Evolutionary conservation across 1,139 yeast genomes (phyloP).

Genomic region (Petasospora rhodanensis): DNA sequence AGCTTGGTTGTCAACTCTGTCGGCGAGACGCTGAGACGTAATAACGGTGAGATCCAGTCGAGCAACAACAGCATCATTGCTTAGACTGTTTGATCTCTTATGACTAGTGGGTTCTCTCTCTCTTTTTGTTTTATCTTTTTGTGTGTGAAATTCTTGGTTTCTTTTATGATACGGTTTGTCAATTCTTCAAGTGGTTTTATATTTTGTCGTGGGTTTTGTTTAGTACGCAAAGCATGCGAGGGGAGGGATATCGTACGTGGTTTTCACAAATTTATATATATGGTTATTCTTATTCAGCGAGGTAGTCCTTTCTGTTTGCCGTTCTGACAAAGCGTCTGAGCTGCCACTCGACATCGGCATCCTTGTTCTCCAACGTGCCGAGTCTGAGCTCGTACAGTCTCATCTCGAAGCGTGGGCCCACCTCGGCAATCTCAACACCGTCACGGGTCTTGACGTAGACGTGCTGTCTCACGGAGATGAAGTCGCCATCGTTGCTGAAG

Average conservation of each 20-base stretch:
- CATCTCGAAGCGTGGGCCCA: constrained; percentile 99
- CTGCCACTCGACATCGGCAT: constrained; percentile 98
- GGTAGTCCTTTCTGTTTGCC: constrained; percentile 88
- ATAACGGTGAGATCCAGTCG: constrained; percentile 34
- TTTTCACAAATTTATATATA: no score
- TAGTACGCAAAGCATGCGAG: no score
- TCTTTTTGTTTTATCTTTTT: background rate
- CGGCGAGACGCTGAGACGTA: constrained; percentile 37
- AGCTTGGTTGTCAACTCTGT: constrained; percentile 32
- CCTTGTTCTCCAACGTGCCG: constrained; percentile 91
- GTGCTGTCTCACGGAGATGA: constrained; percentile 90
- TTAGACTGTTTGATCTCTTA: no score
- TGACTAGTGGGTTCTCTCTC: background rate
- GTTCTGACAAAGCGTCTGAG: constrained; percentile 89
- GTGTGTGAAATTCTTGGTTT: no score
- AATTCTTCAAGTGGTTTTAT: no score
- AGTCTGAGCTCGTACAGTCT: constrained; percentile 79
- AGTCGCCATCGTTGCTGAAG: constrained; percentile 87
- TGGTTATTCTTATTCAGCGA: constrained; percentile 30
- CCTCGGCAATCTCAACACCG: constrained; percentile 87
- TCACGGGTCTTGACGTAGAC: constrained; percentile 87
- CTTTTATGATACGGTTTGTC: no score
- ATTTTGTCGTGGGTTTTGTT: no score
- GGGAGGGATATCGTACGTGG: no score
- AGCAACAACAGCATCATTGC: constrained; percentile 16